Evolutionary conservation across 345 rosid genomes (phyloP), one percentile per base, ranked within the genome.

Genomic region (Pugionium cornutum): DNA sequence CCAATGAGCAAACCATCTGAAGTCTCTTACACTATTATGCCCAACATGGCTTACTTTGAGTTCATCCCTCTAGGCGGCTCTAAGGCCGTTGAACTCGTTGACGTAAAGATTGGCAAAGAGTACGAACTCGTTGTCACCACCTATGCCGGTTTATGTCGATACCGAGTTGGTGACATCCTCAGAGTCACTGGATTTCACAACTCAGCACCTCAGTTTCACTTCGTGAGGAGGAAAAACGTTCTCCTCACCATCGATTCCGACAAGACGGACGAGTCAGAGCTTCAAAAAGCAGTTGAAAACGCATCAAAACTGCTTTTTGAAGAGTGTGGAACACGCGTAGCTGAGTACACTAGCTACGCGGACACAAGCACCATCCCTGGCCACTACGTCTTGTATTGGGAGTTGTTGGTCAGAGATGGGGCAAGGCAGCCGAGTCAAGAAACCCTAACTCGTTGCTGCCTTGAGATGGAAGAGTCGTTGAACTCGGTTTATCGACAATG

Each of bases 31-130:
- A 88, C 95, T 2, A 82, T 92, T 62, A 87, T 92, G 92, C 98
- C 98, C 2, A 88, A 86, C 86, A 92, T 92, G 98, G 91, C 88
- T 29, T 90, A 92, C 65, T 92, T 86, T 51, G 98, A 92, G 81
- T 92, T 92, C 66, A 58, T 89, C 7, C 98, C 96, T 7, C 89
- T 83, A 26, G 80, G 82, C 6, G 68, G 68, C 1, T 34, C 69
- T 49, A 74, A 68, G 49, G 57, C 71, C 46, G 75, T 75, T 28
- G 90, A 94, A 53, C 89, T 94, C 0, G 95, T 77, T 3, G 86
- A 88, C 7, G 88, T 94, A 9, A 86, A 94, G 69, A 76, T 88
- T 0, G 97, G 97, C 0, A 90, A 88, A 77, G 95, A 90, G 47
- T 94, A 90, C 47, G 97, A 94, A 67, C 92, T 94, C 0, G 89